Conservation (phyloP, 129 eudicot genomes). For the Ambrosia trifida region DNA sequence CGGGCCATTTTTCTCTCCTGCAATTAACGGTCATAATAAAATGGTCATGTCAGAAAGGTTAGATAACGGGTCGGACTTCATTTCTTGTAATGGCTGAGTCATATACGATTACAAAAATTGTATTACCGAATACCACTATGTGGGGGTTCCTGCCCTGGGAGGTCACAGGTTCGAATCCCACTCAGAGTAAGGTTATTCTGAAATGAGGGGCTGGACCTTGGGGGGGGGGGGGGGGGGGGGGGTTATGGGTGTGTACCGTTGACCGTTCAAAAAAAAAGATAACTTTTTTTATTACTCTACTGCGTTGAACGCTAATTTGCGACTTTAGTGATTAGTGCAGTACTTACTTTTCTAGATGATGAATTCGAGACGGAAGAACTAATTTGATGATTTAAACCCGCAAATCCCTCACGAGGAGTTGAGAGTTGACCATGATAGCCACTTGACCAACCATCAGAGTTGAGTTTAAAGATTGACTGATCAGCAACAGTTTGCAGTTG, state of each 20-base stretch:
- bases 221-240: no score
- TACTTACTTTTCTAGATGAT: constrained; percentile 53
- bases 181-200: no score
- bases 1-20: constrained; percentile 50
- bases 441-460: constrained; percentile 33
- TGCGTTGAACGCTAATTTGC: not conserved
- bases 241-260: no score
- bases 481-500: constrained; percentile 30
- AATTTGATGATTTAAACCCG: constrained; percentile 39
- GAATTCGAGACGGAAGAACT: constrained; percentile 40
- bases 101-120: not conserved
- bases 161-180: no score
- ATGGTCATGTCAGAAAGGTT: constrained; percentile 5
- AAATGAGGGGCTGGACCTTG: no score
- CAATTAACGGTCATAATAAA: constrained; percentile 22
- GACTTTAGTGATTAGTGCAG: constrained; percentile 2
- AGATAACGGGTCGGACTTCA: not conserved
- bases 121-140: not conserved
- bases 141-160: no score
- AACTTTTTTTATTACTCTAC: not conserved
- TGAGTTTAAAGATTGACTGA: constrained; percentile 29
- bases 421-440: constrained; percentile 28
- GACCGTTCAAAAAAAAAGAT: no score
- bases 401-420: constrained; percentile 25
- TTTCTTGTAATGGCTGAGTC: not conserved